Evolutionary conservation across 169 alveolate genomes (phyloP), one percentile per base, ranked within the genome.

Genomic region (Plasmodium adleri): DNA sequence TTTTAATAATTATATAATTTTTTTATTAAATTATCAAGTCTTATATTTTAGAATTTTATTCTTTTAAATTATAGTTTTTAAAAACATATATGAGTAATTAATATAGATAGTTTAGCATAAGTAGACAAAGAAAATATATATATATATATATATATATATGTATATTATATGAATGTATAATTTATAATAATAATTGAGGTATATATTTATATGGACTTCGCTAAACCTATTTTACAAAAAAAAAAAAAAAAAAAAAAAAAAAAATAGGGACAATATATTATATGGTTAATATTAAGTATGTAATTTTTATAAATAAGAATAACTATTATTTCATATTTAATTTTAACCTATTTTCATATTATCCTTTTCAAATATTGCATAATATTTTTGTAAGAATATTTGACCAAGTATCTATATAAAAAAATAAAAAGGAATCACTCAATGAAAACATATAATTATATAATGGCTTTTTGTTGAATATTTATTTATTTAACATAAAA

Each of bases 281-380:
- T 32, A 32, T 32, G 45, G 45, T 5, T 32, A 32, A 32, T 32
- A 32, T 5, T 32, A 32, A 32, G 6, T 32, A 32, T 32, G 3
- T 1, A 32, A 32, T 32, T 32, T 32, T 32, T 32, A 32, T 32
- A 32, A 32, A 32, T 32, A 32, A 32, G 45, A 0, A 32, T 5
- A 1, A 5, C 6, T 32, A 32, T 5, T 5, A 1, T 32, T 32
- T 32, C 9, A 32, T 32, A 32, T 32, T 32, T 32, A 32, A 32
- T 32, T 32, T 32, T 56, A 56, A 80, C 90, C 90, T 39, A 80
- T 80, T 62, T 28, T 66, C 90, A 80, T 80, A 52, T 80, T 80
- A 32, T 80, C 90, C 72, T 80, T 80, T 80, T 67, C 90, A 68
- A 80, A 80, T 66, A 80, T 80, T 80, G 90, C 90, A 39, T 80